These are phyloP conservation scores for Trametes versicolor DNA, from an alignment of 1,284 basidiomycete species.

Conservation along the genomic window DNA sequence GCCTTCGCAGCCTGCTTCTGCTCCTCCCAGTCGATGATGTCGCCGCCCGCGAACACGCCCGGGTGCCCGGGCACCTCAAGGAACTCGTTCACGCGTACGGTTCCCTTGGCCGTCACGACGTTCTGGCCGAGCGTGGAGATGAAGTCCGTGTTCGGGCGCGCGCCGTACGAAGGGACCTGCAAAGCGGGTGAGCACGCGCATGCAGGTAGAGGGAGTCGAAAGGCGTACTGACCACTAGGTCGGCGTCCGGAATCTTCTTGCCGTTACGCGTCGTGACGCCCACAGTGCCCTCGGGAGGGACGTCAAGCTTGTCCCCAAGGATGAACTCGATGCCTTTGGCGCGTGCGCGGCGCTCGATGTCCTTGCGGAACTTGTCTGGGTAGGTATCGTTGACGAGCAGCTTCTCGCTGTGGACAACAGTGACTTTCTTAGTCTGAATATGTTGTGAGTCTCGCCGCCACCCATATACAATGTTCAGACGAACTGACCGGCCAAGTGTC, in stretches of 20 bases:
- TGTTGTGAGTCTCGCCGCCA: neutral
- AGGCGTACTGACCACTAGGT: constrained; percentile 60
- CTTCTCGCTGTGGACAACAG: constrained; percentile 65
- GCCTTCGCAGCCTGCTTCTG: constrained; percentile 67
- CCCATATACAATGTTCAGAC: neutral
- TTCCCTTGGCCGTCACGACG: constrained; percentile 52
- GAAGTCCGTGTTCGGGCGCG: constrained; percentile 60
- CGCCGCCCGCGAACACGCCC: constrained; percentile 67
- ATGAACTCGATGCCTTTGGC: constrained; percentile 60
- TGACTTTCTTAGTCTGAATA: constrained; percentile 64
- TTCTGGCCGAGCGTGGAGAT: constrained; percentile 54
- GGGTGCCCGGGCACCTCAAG: constrained; percentile 59
- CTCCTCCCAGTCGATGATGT: constrained; percentile 67
- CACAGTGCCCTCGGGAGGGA: constrained; percentile 43
- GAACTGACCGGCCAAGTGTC: constrained; percentile 54
- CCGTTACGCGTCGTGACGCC: constrained; percentile 63
- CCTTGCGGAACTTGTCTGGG: constrained; percentile 63
- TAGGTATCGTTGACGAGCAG: constrained; percentile 68
- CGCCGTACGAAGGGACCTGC: constrained; percentile 60
- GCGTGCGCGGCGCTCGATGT: constrained; percentile 52
- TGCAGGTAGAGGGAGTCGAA: neutral
- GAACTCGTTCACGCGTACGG: constrained; percentile 60
- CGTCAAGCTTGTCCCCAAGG: constrained; percentile 63
- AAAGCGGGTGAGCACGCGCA: neutral
- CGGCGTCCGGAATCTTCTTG: constrained; percentile 57